Conservation (phyloP, 352 stramenopile genomes). For the Phytopythium vexans region DNA sequence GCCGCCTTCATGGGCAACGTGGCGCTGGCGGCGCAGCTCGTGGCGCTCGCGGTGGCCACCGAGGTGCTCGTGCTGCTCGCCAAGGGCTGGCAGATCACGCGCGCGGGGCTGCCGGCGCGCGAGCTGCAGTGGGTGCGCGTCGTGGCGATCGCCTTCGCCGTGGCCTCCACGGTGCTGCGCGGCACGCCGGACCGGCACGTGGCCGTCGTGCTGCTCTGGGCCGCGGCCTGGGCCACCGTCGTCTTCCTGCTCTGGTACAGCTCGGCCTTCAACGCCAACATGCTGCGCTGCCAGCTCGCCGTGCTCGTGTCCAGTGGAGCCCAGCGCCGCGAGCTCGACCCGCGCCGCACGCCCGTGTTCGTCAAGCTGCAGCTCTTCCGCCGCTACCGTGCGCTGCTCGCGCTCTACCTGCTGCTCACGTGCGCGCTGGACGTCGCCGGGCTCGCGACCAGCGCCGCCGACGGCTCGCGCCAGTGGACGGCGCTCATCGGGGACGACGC, state of each 20-base stretch:
- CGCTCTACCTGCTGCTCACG: slow-evolving; percentile 49
- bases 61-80: slow-evolving; percentile 55
- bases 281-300: slow-evolving; percentile 62
- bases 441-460: slow-evolving; percentile 35
- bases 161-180: slow-evolving; percentile 37
- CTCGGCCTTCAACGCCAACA: slow-evolving; percentile 65
- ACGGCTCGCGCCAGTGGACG: slow-evolving; percentile 29
- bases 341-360: slow-evolving; percentile 48
- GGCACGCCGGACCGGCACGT: slow-evolving; percentile 38
- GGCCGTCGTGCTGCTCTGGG: slow-evolving; percentile 49
- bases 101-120: slow-evolving; percentile 28
- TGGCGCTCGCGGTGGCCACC: slow-evolving; percentile 39
- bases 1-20: slow-evolving; percentile 32
- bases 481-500: slow-evolving; percentile 33
- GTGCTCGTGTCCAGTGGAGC: slow-evolving; percentile 25
- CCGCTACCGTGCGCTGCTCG: slow-evolving; percentile 42
- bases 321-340: slow-evolving; percentile 28
- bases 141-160: slow-evolving; percentile 47
- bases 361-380: slow-evolving; percentile 66
- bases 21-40: slow-evolving; percentile 34
- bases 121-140: slow-evolving; percentile 60
- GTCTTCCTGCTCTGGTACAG: slow-evolving; percentile 75
- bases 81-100: slow-evolving; percentile 74
- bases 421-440: slow-evolving; percentile 40
- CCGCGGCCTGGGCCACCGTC: slow-evolving; percentile 42